Evolutionary conservation across 2,329 filamentous ascomycete species (phyloP).

Genomic region (Colletotrichum plurivorum): DNA sequence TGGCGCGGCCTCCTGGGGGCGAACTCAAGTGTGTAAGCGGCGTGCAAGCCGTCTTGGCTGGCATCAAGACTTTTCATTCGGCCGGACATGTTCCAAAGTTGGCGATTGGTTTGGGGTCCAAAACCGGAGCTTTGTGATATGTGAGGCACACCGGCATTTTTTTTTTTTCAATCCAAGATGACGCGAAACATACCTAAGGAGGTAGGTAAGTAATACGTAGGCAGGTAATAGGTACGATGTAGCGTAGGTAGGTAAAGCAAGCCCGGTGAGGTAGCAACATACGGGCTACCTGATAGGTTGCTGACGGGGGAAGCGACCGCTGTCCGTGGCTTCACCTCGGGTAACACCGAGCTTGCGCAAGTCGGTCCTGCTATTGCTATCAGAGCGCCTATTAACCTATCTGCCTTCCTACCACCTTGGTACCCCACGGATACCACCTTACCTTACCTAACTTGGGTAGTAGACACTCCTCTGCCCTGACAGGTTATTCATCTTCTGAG

Average conservation of each 20-base stretch:
- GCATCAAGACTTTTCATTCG: slow-evolving; percentile 17
- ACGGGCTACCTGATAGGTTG: no score
- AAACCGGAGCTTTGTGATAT: slow-evolving; percentile 21
- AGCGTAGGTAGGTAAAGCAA: no score
- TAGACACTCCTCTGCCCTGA: no score
- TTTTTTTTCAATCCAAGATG: not conserved
- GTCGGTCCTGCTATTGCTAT: no score
- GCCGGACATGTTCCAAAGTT: slow-evolving; percentile 4
- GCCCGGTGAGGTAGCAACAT: no score
- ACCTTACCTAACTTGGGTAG: no score
- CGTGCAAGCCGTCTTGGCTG: slow-evolving; percentile 31
- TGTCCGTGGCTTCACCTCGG: slow-evolving; percentile 19
- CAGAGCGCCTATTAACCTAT: no score
- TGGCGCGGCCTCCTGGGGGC: not conserved
- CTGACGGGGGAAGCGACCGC: not conserved
- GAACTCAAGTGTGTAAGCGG: slow-evolving; percentile 14
- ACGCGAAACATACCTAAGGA: not conserved
- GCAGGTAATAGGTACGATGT: no score
- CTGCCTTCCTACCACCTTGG: no score
- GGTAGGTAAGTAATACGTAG: no score
- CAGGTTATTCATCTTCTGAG: no score
- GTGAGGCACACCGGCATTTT: slow-evolving; percentile 19
- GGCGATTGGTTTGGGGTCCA: slow-evolving; percentile 12
- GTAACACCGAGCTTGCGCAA: slow-evolving; percentile 19
- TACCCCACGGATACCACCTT: no score